Conservation (phyloP, 2,329 filamentous ascomycete species). For the Penicillium sumatraense region DNA sequence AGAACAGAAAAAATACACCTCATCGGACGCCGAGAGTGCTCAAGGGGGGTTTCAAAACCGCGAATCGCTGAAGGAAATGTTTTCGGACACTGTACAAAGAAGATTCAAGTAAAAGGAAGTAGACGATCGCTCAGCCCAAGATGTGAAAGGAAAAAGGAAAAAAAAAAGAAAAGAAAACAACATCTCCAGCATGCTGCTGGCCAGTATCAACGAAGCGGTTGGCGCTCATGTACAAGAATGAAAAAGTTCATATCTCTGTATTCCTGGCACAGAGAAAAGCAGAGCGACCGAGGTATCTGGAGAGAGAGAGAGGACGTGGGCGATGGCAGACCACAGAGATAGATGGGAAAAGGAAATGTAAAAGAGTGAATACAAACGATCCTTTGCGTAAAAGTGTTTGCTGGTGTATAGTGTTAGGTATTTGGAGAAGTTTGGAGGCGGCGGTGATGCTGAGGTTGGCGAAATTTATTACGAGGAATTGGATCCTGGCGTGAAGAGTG, state of each 20-base stretch:
- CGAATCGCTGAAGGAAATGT: not conserved
- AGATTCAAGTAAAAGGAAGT: not conserved
- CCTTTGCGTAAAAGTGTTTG: not conserved
- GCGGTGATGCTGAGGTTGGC: not conserved
- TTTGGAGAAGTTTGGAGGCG: not conserved
- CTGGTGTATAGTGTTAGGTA: not conserved
- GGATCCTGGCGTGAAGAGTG: not conserved
- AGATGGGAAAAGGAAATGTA: constrained; percentile 4
- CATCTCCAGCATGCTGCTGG: constrained; percentile 3
- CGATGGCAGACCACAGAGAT: not conserved
- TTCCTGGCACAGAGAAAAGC: not conserved
- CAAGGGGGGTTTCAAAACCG: not conserved
- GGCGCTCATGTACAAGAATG: constrained; percentile 29
- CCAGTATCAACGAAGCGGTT: constrained; percentile 21
- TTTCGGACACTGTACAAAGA: constrained; percentile 10
- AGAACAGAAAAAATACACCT: not conserved
- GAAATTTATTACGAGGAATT: not conserved
- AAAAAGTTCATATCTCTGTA: constrained; percentile 5
- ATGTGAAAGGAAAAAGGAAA: too few species aligned
- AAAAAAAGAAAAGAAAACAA: constrained; percentile 11
- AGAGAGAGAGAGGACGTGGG: not conserved
- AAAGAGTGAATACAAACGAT: not conserved
- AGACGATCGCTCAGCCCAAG: constrained; percentile 12
- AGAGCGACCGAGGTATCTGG: not conserved
- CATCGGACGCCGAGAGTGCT: constrained; percentile 6